Conservation (phyloP, 495 filamentous ascomycete species). For the Penicillium goetzii region DNA sequence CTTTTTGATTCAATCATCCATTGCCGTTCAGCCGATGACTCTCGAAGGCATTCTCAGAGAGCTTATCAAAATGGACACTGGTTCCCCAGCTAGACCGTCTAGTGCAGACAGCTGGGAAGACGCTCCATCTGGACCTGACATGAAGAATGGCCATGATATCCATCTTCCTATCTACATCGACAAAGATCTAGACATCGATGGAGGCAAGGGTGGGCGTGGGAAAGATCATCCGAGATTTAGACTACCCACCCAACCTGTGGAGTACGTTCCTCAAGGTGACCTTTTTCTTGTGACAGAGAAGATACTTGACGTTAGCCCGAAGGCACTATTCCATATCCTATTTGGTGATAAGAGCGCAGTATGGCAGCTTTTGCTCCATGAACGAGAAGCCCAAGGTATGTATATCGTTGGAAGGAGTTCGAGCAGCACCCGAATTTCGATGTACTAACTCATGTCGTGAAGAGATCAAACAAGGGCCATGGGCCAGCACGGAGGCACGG, state of each 20-base stretch:
- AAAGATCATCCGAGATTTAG: slow-evolving; percentile 76
- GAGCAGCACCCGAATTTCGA: background rate
- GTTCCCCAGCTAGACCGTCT: slow-evolving; percentile 62
- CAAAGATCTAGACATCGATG: slow-evolving; percentile 58
- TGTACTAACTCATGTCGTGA: slow-evolving; percentile 24
- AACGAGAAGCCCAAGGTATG: slow-evolving; percentile 73
- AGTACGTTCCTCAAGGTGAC: slow-evolving; percentile 82
- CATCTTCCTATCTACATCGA: slow-evolving; percentile 65
- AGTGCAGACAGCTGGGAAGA: slow-evolving; percentile 96
- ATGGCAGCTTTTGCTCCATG: slow-evolving; percentile 88
- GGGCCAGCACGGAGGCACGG: slow-evolving; percentile 69
- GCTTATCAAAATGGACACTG: slow-evolving; percentile 70
- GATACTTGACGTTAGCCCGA: slow-evolving; percentile 83
- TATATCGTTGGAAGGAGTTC: background rate
- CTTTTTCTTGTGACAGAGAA: slow-evolving; percentile 70
- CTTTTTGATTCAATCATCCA: slow-evolving; percentile 76
- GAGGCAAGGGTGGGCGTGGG: slow-evolving; percentile 39
- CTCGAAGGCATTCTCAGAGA: slow-evolving; percentile 67
- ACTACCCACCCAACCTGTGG: slow-evolving; percentile 77
- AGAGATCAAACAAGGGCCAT: slow-evolving; percentile 82
- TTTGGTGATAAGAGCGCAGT: slow-evolving; percentile 95
- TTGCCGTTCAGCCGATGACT: slow-evolving; percentile 62
- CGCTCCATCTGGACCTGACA: slow-evolving; percentile 60
- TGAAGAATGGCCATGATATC: slow-evolving; percentile 52
- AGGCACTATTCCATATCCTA: slow-evolving; percentile 92